Evolutionary conservation across 2,329 filamentous ascomycete genomes (phyloP).

Genomic region (Fusarium setosum): DNA sequence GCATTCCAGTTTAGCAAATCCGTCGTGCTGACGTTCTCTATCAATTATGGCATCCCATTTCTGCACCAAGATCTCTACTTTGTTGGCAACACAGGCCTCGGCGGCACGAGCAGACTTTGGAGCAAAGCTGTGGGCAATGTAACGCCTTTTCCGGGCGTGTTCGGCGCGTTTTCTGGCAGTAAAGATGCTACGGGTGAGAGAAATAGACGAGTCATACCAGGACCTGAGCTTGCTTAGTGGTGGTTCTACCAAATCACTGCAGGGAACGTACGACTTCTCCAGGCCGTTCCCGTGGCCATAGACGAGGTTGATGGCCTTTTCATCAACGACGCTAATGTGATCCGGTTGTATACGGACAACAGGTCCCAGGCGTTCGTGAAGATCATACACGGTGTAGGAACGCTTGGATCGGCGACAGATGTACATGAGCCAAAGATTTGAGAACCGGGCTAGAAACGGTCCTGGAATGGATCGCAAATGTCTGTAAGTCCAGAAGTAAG

Average conservation of each 20-base stretch:
- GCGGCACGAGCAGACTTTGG: not conserved
- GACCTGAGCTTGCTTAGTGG: not conserved
- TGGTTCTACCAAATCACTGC: no score
- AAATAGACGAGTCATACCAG: conserved; percentile 5
- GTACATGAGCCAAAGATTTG: conserved; percentile 1
- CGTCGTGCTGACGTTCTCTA: not conserved
- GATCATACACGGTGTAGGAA: not conserved
- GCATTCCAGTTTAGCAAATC: not conserved
- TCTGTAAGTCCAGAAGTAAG: not conserved
- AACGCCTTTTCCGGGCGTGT: conserved; percentile 5
- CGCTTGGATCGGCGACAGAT: not conserved
- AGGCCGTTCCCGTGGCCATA: conserved; percentile 9
- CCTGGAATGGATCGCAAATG: not conserved
- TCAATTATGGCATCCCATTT: conserved; percentile 1
- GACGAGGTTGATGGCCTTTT: not conserved
- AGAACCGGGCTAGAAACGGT: not conserved
- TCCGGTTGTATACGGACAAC: conserved; percentile 9
- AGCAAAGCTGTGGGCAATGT: conserved; percentile 1
- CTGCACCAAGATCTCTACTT: not conserved
- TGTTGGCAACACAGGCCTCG: not conserved
- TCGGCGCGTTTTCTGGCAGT: conserved; percentile 1
- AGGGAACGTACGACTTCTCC: not conserved
- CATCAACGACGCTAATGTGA: not conserved
- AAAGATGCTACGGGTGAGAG: conserved; percentile 1
- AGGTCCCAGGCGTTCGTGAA: not conserved